phyloP scores from a whole-genome alignment of 129 eudicot species.

The Lactuca sativa region DNA sequence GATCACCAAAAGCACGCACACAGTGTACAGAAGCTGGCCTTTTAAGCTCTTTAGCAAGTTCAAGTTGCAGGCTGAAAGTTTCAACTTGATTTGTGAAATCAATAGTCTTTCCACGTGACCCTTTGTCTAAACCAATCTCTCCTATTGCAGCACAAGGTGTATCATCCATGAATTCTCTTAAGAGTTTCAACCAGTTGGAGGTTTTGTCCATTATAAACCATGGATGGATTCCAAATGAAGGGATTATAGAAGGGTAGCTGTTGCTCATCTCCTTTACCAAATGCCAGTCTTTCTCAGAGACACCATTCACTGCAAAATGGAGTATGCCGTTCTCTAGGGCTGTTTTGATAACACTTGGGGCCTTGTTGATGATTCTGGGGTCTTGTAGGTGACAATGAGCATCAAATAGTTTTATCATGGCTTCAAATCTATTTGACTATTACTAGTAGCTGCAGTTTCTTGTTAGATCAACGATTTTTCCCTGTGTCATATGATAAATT shows the following conservation, averaged over 20 bases:
- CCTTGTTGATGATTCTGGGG: slow-evolving; percentile 43
- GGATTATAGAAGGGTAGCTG: slow-evolving; percentile 50
- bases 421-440: neutral
- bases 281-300: slow-evolving; percentile 80
- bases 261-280: slow-evolving; percentile 73
- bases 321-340: slow-evolving; percentile 55
- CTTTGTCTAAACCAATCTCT: slow-evolving; percentile 88
- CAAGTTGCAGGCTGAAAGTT: slow-evolving; percentile 69
- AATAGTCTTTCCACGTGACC: slow-evolving; percentile 58
- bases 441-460: slow-evolving; percentile 5
- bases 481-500: neutral
- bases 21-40: slow-evolving; percentile 92
- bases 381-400: slow-evolving; percentile 95
- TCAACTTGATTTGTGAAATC: slow-evolving; percentile 74
- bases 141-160: slow-evolving; percentile 85
- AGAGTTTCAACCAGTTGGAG: slow-evolving; percentile 57
- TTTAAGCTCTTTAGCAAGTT: slow-evolving; percentile 82
- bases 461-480: slow-evolving; percentile 7
- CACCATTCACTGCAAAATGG: slow-evolving; percentile 80
- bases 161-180: slow-evolving; percentile 49
- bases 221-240: slow-evolving; percentile 82
- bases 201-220: slow-evolving; percentile 61
- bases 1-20: slow-evolving; percentile 94
- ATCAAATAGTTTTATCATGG: slow-evolving; percentile 79
- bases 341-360: slow-evolving; percentile 57